Evolutionary conservation across 2,329 filamentous ascomycete species (phyloP).

Genomic region (Chaetomiaceae sp.): DNA sequence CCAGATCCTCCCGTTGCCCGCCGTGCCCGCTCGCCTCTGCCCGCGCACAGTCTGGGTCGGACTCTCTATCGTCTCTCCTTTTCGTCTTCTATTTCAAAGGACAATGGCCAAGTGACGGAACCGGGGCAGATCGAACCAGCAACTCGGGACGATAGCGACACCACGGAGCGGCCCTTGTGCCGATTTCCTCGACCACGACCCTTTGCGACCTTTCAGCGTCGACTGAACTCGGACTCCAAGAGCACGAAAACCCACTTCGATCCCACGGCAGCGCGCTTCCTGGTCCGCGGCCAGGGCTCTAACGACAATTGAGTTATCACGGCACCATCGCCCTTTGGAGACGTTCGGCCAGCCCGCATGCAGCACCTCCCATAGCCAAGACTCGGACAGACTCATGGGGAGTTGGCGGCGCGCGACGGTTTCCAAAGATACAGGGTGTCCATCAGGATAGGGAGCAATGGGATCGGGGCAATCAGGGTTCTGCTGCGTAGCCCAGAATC

Average conservation of each 20-base stretch:
- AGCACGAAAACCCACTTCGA: background rate
- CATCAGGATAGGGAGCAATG: conserved; percentile 17
- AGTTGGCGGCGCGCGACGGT: conserved; percentile 12
- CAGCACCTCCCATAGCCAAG: background rate
- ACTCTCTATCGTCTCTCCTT: background rate
- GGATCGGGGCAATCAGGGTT: conserved; percentile 5
- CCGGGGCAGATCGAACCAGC: conserved; percentile 1
- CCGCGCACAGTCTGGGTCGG: background rate
- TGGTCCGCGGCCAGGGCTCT: conserved; percentile 9
- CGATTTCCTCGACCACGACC: background rate
- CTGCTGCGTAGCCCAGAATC: conserved; percentile 5
- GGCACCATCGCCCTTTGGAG: background rate
- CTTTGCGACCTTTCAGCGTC: background rate
- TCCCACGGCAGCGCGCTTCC: conserved; percentile 1
- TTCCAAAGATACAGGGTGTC: conserved; percentile 12
- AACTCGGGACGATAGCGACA: background rate
- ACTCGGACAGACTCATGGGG: conserved; percentile 23
- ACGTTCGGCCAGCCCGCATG: background rate
- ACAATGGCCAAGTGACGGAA: background rate
- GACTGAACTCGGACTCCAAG: background rate
- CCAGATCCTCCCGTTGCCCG: conserved; percentile 3
- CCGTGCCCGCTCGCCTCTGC: background rate
- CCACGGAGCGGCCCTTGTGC: background rate
- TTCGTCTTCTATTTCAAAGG: background rate
- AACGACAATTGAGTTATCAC: background rate